A percentile compares a stretch with the other conserved stretches of the same genome.
Conservation (phyloP, 257 asterid genomes). For the Ehretia macrophylla region DNA sequence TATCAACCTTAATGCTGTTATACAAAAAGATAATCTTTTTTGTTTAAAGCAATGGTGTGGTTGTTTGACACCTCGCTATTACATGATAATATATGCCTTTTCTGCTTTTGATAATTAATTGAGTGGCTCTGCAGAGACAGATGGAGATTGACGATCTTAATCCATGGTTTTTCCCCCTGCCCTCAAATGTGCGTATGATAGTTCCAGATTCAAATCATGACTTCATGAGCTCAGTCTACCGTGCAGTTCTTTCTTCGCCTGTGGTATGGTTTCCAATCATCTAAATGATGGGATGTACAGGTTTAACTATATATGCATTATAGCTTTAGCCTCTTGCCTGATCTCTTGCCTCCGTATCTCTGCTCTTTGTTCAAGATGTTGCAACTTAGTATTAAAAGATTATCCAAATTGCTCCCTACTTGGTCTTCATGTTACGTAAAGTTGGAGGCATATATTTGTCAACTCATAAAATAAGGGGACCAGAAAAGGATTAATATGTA, state of each 20-base stretch:
- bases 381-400: no score
- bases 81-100: neutral
- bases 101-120: neutral
- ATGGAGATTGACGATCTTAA: constrained; percentile 54
- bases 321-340: neutral
- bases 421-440: no score
- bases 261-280: constrained; percentile 48
- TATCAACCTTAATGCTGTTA: no score
- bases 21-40: no score
- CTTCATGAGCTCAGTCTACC: constrained; percentile 57
- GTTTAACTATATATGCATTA: neutral
- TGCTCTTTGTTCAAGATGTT: neutral
- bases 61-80: neutral
- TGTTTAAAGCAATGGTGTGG: no score
- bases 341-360: neutral
- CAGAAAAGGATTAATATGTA: no score
- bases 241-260: constrained; percentile 82
- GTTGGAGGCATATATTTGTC: no score
- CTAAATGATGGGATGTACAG: constrained; percentile 2
- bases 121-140: constrained; percentile 37
- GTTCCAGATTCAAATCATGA: constrained; percentile 85
- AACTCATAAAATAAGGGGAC: no score
- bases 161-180: constrained; percentile 93
- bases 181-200: constrained; percentile 57
- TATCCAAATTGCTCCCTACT: no score